Percentiles rank a stretch among this genome's conserved stretches.
Conservation (phyloP, 1,284 basidiomycete species). For the Malassezia yamatoensis region DNA sequence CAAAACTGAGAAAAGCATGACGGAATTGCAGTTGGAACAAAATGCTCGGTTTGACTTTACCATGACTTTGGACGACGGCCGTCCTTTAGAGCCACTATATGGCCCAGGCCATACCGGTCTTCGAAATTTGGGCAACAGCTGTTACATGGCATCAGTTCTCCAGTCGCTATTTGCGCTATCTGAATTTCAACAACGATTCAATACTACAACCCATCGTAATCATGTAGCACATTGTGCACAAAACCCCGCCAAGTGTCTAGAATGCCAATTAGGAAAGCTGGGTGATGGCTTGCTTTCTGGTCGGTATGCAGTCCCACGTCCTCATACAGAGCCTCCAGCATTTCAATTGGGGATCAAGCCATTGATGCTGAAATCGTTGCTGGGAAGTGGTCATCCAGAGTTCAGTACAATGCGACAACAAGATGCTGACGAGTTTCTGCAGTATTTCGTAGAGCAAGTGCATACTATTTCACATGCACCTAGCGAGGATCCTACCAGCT, state of each 20-base stretch:
- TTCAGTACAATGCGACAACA: constrained; percentile 96
- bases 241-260: constrained; percentile 71
- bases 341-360: constrained; percentile 85
- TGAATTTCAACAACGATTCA: constrained; percentile 67
- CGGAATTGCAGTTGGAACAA: constrained; percentile 93
- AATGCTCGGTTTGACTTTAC: constrained; percentile 92
- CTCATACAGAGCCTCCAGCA: constrained; percentile 11
- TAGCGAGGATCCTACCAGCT: constrained; percentile 55
- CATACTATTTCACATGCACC: constrained; percentile 13
- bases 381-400: constrained; percentile 85
- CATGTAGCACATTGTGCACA: constrained; percentile 58
- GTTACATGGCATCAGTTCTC: constrained; percentile 90
- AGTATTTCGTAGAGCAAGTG: constrained; percentile 59
- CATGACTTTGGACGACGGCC: constrained; percentile 78
- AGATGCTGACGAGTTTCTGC: constrained; percentile 90
- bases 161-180: constrained; percentile 77
- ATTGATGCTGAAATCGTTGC: constrained; percentile 71
- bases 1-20: constrained; percentile 96
- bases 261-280: constrained; percentile 88
- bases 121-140: constrained; percentile 89
- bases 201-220: constrained; percentile 55
- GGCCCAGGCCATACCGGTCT: constrained; percentile 82
- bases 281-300: constrained; percentile 86
- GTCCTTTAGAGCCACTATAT: constrained; percentile 74
- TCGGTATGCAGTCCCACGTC: constrained; percentile 64